Percentiles rank a stretch among this genome's conserved stretches.
phyloP scores from a whole-genome alignment of 768 basidiomycete genomes.

The Termitomyces titanicus region DNA sequence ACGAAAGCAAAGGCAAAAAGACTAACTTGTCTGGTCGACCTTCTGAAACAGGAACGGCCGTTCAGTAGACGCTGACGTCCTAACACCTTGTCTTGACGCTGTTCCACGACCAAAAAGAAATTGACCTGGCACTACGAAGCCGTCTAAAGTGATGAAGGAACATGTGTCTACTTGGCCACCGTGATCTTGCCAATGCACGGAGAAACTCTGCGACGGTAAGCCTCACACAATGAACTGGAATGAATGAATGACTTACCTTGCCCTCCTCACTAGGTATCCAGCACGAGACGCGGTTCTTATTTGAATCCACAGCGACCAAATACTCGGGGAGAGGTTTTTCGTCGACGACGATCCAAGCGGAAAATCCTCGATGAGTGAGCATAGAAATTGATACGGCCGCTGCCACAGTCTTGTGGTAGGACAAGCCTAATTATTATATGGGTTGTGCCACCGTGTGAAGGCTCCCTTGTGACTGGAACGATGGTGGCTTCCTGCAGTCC shows the following conservation, averaged over 20 bases:
- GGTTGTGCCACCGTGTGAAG: background rate
- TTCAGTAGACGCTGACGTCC: constrained; percentile 47
- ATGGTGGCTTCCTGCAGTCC: background rate
- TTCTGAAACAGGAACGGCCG: constrained; percentile 59
- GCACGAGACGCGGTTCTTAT: constrained; percentile 48
- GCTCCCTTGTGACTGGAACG: background rate
- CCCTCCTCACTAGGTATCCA: constrained; percentile 66
- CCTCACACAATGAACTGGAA: background rate
- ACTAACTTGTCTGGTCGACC: constrained; percentile 34
- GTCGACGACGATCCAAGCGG: constrained; percentile 64
- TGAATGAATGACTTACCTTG: constrained; percentile 34
- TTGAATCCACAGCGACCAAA: constrained; percentile 45
- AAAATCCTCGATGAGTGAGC: constrained; percentile 59
- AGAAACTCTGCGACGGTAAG: constrained; percentile 41
- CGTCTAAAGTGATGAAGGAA: constrained; percentile 62
- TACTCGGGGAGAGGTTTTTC: constrained; percentile 51
- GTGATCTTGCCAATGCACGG: constrained; percentile 62
- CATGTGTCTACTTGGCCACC: constrained; percentile 52
- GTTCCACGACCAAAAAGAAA: constrained; percentile 57
- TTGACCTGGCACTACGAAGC: constrained; percentile 55
- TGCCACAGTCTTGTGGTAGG: background rate
- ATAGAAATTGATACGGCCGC: constrained; percentile 21
- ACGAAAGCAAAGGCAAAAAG: background rate
- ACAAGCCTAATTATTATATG: background rate
- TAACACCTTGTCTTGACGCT: constrained; percentile 49